Conservation (phyloP, 345 rosid species). For the Gynandropsis gynandra region DNA sequence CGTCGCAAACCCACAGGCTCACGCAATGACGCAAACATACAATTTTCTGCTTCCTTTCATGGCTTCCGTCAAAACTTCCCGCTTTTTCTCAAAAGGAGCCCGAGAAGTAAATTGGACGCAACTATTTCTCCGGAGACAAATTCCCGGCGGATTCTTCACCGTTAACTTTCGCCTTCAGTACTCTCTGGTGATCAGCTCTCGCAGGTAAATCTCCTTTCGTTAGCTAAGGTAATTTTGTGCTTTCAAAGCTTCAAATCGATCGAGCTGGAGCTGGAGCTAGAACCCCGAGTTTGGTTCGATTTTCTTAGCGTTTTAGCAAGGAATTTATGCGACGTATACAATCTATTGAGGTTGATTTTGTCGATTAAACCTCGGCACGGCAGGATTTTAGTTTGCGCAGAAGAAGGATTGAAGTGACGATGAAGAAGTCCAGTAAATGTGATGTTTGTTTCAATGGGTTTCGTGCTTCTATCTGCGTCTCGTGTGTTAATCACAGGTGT, state of each 20-base stretch:
- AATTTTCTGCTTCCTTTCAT: constrained; percentile 6
- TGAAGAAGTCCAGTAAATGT: constrained; percentile 44
- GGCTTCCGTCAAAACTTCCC: constrained; percentile 25
- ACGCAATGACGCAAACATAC: constrained; percentile 23
- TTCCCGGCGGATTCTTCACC: not conserved
- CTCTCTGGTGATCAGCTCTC: not conserved
- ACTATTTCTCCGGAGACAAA: constrained; percentile 17
- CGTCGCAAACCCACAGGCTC: not conserved
- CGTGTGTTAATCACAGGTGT: constrained; percentile 81
- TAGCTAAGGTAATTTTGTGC: not conserved
- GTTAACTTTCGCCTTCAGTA: constrained; percentile 1
- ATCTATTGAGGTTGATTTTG: constrained; percentile 7
- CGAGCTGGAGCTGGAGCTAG: constrained; percentile 1
- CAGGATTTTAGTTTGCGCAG: constrained; percentile 9
- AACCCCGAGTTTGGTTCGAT: not conserved
- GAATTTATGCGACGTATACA: not conserved
- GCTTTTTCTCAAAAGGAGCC: constrained; percentile 17
- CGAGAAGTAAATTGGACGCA: not conserved
- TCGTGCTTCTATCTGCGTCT: constrained; percentile 64
- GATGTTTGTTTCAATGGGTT: constrained; percentile 53
- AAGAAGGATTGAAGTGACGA: constrained; percentile 30
- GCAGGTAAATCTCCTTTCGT: constrained; percentile 1
- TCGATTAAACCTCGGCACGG: not conserved
- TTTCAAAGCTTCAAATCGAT: constrained; percentile 2
- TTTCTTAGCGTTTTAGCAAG: constrained; percentile 5